Evolutionary conservation across 176 grass and related monocot genomes (phyloP), one percentile per base, ranked within the genome.

Genomic region (Avena sativa): DNA sequence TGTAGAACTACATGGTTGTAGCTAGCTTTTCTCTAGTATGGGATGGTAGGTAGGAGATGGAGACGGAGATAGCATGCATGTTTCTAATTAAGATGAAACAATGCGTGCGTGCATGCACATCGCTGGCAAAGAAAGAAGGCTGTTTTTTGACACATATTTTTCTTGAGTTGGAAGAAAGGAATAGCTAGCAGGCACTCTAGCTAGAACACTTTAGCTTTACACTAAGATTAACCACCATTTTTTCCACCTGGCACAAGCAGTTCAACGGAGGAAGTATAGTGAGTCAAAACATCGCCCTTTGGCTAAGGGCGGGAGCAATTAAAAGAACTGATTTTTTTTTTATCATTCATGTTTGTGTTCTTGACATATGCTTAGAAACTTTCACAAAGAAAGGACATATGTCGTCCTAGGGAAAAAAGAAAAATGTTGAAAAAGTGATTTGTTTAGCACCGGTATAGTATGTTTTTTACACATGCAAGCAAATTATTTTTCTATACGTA

Each of bases 91-190:
- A 43, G 40, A 56, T 53, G 13, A 48, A 48, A 48, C 0, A 48
- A 10, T 48, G 7, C 46, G 2, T 48, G 46, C 10, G 25, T 64
- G 26, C 26, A 68, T 60, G 44, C 6, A 30, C 28, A 46, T 26
- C 46, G 71, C 71, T 32, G 17, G 74, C 70, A 80, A 84, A 76
- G 81, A 16, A 50, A 36, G 1, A 60, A 76, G 56, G 49, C 48
- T 59, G 13, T 49, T 87, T 87, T 13, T 8, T 64, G 4, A 40
- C 34, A 83, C 55, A 11, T 69, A 26, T 70, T 71, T 90, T 69
- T 16, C 89, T 80, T 87, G 76, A n/a, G 48, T 80, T 12, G 5
- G 81, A 91, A 91, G 89, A 84, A 91, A 91, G 89, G 85, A 87
- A 91, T 91, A 81, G 23, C 12, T 62, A 64, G 17, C 64, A 34